Percentiles rank a stretch among this genome's conserved stretches.
These are phyloP conservation scores for Sclerotinia nivalis DNA, from an alignment of 2,329 filamentous ascomycete species.

Conservation along the genomic window DNA sequence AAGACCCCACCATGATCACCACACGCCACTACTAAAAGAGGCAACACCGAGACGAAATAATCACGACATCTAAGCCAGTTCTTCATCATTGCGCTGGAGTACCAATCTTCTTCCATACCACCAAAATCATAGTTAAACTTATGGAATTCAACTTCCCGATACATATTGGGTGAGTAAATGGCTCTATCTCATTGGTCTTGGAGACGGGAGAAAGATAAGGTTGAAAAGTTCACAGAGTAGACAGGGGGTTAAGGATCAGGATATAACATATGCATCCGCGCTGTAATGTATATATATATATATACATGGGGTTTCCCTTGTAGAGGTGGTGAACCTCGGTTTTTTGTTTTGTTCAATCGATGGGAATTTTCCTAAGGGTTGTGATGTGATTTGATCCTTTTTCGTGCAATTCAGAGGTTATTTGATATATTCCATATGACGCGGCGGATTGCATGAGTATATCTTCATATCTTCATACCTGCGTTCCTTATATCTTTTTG, in stretches of 20 bases:
- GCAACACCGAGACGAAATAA: neutral
- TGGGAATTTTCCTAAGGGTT: neutral
- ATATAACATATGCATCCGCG: neutral
- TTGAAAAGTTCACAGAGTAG: neutral
- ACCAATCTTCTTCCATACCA: neutral
- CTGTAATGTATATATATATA: neutral
- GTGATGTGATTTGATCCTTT: slow-evolving; percentile 3
- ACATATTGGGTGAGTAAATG: neutral
- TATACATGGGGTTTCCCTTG: neutral
- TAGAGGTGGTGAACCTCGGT: neutral
- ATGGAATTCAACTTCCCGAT: neutral
- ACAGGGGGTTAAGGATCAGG: neutral
- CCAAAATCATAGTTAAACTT: neutral
- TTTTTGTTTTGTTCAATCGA: neutral
- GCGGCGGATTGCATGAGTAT: neutral
- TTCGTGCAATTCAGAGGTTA: neutral
- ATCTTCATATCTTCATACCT: neutral
- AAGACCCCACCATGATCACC: slow-evolving; percentile 9
- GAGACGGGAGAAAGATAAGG: neutral
- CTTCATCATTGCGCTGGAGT: slow-evolving; percentile 27
- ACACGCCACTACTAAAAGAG: neutral
- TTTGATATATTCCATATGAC: neutral
- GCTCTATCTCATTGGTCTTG: neutral
- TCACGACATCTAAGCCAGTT: slow-evolving; percentile 24
- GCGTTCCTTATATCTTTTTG: neutral